phyloP scores from a whole-genome alignment of 2,329 filamentous ascomycete genomes.

The Basipetospora chlamydospora region DNA sequence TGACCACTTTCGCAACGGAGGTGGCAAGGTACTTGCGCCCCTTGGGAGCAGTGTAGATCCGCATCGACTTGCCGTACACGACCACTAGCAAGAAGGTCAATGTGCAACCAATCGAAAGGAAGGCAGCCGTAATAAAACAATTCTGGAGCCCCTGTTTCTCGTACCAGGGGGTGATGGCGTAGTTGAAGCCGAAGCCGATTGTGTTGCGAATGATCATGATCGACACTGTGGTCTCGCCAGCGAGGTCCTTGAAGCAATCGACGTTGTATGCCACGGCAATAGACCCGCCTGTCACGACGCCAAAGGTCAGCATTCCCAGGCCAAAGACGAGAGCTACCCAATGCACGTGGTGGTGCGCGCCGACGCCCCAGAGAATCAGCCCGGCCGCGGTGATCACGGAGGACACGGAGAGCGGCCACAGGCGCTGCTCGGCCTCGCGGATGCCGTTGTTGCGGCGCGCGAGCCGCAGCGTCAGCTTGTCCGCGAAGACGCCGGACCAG shows the following conservation, averaged over 20 bases:
- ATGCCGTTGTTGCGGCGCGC: conserved; percentile 20
- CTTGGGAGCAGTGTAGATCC: conserved; percentile 9
- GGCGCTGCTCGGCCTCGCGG: conserved; percentile 19
- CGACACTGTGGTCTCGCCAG: conserved; percentile 17
- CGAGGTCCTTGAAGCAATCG: conserved; percentile 20
- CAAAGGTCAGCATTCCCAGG: conserved; percentile 16
- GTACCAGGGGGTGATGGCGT: conserved; percentile 21
- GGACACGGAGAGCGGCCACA: conserved; percentile 19
- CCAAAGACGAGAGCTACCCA: conserved; percentile 20
- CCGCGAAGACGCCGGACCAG: conserved; percentile 17
- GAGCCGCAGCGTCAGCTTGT: conserved; percentile 16
- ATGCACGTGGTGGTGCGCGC: conserved; percentile 18
- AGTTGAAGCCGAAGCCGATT: conserved; percentile 11
- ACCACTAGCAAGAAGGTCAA: conserved; percentile 16
- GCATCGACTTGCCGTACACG: conserved; percentile 25
- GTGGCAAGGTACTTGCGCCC: conserved; percentile 5
- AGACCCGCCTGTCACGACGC: conserved; percentile 16
- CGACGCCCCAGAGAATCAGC: conserved; percentile 33
- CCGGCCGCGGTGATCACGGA: conserved; percentile 23
- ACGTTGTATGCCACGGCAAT: conserved; percentile 19
- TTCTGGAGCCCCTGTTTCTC: conserved; percentile 25
- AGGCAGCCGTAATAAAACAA: conserved; percentile 25
- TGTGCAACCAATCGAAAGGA: conserved; percentile 16
- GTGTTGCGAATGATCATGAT: conserved; percentile 18
- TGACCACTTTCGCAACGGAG: not conserved